phyloP scores from a whole-genome alignment of 2,329 filamentous ascomycete genomes.

The Xylariomycetidae sp. region DNA sequence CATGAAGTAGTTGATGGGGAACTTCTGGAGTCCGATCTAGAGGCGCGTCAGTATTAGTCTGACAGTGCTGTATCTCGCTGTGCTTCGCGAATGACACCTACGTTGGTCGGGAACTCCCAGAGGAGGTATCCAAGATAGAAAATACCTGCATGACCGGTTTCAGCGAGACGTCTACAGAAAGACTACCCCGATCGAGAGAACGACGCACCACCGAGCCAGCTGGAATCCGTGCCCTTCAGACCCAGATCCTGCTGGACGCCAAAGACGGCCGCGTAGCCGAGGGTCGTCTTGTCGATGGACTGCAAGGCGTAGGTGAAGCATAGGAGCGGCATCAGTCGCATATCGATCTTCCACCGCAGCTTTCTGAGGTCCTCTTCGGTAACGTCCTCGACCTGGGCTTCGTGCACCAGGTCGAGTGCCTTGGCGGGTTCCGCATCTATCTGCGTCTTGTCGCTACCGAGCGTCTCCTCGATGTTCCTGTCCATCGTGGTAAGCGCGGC shows the following conservation, averaged over 20 bases:
- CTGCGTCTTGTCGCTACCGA: no score
- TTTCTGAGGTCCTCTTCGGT: background rate
- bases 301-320: slow-evolving; percentile 9
- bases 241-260: slow-evolving; percentile 32
- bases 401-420: background rate
- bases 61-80: no score
- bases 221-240: slow-evolving; percentile 32
- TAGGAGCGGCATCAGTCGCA: slow-evolving; percentile 8
- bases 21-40: slow-evolving; percentile 24
- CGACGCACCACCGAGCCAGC: slow-evolving; percentile 35
- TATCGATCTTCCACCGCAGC: slow-evolving; percentile 10
- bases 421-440: no score
- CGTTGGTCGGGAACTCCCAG: slow-evolving; percentile 30
- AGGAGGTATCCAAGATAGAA: slow-evolving; percentile 38
- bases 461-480: no score
- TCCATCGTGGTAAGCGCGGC: no score
- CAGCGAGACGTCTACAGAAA: no score
- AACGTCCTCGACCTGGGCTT: background rate
- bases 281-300: slow-evolving; percentile 6
- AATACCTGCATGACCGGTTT: no score
- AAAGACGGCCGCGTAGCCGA: slow-evolving; percentile 35
- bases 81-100: no score
- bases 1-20: slow-evolving; percentile 13
- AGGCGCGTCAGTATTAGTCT: no score
- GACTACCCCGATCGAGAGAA: no score